These are phyloP conservation scores for Cryptosporidium viatorum DNA, from an alignment of 169 alveolate genomes.

Conservation along the genomic window DNA sequence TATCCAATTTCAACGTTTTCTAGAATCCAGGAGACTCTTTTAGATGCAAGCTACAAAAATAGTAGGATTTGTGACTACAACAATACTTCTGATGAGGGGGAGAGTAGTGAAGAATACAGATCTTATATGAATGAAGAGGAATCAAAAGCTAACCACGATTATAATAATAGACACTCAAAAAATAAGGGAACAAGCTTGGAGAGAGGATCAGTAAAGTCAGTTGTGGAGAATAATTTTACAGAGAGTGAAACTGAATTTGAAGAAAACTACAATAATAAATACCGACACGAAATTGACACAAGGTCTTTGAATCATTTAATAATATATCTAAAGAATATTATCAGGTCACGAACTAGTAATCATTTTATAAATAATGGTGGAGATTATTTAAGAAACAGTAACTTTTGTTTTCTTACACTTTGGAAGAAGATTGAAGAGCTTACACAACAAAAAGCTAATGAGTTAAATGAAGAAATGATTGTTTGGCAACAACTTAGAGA, in stretches of 20 bases:
- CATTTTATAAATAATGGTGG: not conserved
- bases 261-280: slow-evolving; percentile 1
- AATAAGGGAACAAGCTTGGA: not conserved
- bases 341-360: not conserved
- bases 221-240: not conserved
- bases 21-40: slow-evolving; percentile 21
- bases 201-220: not conserved
- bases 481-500: slow-evolving; percentile 74
- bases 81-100: not conserved
- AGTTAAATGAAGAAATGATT: slow-evolving; percentile 37
- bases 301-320: slow-evolving; percentile 7
- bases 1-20: slow-evolving; percentile 65
- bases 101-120: not conserved
- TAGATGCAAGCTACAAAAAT: slow-evolving; percentile 10
- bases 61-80: not conserved
- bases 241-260: not conserved
- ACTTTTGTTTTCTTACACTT: slow-evolving; percentile 50
- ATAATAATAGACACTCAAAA: not conserved
- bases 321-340: slow-evolving; percentile 1
- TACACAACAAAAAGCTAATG: slow-evolving; percentile 20
- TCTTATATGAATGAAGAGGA: not conserved
- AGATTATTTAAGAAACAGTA: not conserved
- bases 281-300: not conserved
- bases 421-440: slow-evolving; percentile 59
- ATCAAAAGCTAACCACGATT: not conserved